Evolutionary conservation across 148 eudicot species (phyloP).

Genomic region (Persicaria tinctoria): DNA sequence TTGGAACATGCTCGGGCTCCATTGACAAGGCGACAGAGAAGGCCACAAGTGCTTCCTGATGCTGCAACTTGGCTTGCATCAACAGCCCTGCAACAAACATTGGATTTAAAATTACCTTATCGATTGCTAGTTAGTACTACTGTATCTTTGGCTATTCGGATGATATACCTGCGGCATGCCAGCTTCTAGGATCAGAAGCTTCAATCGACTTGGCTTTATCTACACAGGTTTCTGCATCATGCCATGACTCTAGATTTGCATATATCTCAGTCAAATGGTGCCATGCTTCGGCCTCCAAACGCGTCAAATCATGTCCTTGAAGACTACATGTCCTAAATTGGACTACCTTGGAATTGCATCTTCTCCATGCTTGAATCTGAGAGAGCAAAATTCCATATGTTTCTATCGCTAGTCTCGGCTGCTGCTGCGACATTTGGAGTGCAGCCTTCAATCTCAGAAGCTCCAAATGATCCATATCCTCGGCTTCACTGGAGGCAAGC

Average conservation of each 20-base stretch:
- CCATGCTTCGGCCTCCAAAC: constrained; percentile 50
- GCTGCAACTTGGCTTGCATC: constrained; percentile 4
- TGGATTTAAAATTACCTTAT: background rate
- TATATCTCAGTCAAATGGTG: constrained; percentile 70
- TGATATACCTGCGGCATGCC: constrained; percentile 68
- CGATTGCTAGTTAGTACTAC: background rate
- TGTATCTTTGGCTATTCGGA: background rate
- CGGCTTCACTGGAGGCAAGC: constrained; percentile 69
- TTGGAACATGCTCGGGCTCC: constrained; percentile 67
- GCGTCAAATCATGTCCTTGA: background rate
- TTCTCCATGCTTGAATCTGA: constrained; percentile 51
- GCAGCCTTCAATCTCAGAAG: constrained; percentile 67
- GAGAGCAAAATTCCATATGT: constrained; percentile 63
- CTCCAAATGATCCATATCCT: constrained; percentile 43
- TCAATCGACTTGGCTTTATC: constrained; percentile 50
- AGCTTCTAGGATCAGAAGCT: constrained; percentile 41
- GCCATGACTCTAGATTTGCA: constrained; percentile 52
- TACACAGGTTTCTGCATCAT: constrained; percentile 61
- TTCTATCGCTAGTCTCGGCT: constrained; percentile 80
- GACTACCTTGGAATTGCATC: constrained; percentile 13
- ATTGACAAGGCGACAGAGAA: constrained; percentile 57
- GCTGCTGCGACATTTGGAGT: constrained; percentile 56
- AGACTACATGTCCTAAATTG: constrained; percentile 31
- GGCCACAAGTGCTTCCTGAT: constrained; percentile 53
- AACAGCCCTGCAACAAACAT: constrained; percentile 4